Evolutionary conservation across 257 asterid species (phyloP), one percentile per base, ranked within the genome.

Genomic region (Petrea volubilis): DNA sequence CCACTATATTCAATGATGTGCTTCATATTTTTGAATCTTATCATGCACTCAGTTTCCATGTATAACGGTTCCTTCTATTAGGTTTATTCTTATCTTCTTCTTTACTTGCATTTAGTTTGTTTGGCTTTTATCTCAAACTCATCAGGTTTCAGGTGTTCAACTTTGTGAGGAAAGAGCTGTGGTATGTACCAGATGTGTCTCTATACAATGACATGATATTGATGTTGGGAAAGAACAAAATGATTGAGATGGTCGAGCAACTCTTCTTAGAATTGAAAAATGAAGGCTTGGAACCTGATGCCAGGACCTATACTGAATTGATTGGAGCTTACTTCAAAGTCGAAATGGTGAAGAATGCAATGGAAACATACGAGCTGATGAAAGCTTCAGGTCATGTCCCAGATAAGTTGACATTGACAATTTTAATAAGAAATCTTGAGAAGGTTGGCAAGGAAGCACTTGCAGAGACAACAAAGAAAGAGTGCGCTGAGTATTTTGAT

Each of bases 321-420:
- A 90, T 90, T 28, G 92, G 95, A 67, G 91, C 89, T 0, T 87
- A 90, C 77, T 90, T 90, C 73, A 77, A 57, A 67, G 90, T 73
- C 28, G 86, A 73, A 74, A 78, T 76, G n/a, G n/a, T n/a, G n/a
- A n/a, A n/a, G n/a, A n/a, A n/a, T n/a, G n/a, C n/a, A n/a, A n/a
- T n/a, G n/a, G 90, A 79, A 67, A 59, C 80, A 23, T 90, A 87
- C 57, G 85, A 80, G 73, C 58, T 69, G 57, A 84, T 90, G 96
- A 90, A 90, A 82, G 82, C 82, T 71, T 90, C 95, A 36, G 95
- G 89, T 36, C 66, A 72, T 68, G 73, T 63, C 36, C 96, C 96
- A 3, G 92, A 87, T 78, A 81, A 87, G 87, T 79, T 87, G 49
- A 79, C 90, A 5, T 68, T 90, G 51, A 82, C 81, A 11, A 81